Percentiles rank a stretch among this genome's conserved stretches.
Conservation (phyloP, 352 stramenopile species). For the Phytophthora sp. region DNA sequence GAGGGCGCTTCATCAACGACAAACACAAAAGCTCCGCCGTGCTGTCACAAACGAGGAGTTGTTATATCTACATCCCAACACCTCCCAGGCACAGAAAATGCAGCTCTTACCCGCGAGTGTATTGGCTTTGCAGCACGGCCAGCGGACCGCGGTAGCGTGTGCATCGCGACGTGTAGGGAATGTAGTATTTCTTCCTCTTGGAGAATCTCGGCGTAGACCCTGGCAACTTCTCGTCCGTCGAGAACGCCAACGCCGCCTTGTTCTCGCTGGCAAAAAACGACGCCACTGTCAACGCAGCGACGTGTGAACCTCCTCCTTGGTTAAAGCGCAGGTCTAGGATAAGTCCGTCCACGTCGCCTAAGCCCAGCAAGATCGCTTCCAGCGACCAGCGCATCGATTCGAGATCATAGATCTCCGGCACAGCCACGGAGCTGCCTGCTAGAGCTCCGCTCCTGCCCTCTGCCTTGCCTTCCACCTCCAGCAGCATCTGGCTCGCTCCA, state of each 20-base stretch:
- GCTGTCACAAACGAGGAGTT: slow-evolving; percentile 25
- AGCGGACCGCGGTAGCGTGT: slow-evolving; percentile 69
- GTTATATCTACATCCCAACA: slow-evolving; percentile 4
- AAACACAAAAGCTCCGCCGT: slow-evolving; percentile 78
- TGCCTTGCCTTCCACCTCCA: slow-evolving; percentile 21
- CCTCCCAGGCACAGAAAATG: not conserved
- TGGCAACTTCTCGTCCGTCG: slow-evolving; percentile 72
- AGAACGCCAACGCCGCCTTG: slow-evolving; percentile 53
- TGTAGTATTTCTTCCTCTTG: slow-evolving; percentile 64
- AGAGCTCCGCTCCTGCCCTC: slow-evolving; percentile 6
- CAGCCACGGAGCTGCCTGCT: slow-evolving; percentile 31
- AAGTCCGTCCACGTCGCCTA: slow-evolving; percentile 70
- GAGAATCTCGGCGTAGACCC: slow-evolving; percentile 49
- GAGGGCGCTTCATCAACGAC: slow-evolving; percentile 64
- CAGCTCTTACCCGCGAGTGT: slow-evolving; percentile 70
- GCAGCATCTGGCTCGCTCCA: slow-evolving; percentile 13
- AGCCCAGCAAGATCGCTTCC: slow-evolving; percentile 74
- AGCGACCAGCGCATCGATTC: slow-evolving; percentile 88
- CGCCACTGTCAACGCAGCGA: slow-evolving; percentile 65
- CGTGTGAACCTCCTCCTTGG: slow-evolving; percentile 68
- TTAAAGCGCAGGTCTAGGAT: slow-evolving; percentile 85
- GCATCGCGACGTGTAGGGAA: slow-evolving; percentile 61
- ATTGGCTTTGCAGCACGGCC: slow-evolving; percentile 75
- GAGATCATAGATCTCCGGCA: slow-evolving; percentile 86
- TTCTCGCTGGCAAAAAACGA: slow-evolving; percentile 73